These are phyloP conservation scores for Coemansia sp. DNA, from an alignment of 192 early-diverging fungal species.

Conservation along the genomic window DNA sequence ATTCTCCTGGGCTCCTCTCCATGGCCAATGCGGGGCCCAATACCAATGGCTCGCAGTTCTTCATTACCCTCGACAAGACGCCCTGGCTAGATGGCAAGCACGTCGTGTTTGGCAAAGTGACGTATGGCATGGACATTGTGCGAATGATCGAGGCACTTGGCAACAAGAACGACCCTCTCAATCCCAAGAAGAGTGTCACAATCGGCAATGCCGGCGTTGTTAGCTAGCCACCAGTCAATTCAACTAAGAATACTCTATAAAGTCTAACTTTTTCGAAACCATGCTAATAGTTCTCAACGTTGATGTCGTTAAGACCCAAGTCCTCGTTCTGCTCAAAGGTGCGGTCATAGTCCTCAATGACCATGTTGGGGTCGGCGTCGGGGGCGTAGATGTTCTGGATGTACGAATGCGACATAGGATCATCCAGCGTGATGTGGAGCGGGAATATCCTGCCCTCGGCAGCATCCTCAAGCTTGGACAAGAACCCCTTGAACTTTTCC, in stretches of 20 bases:
- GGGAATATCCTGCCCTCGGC: conserved; percentile 56
- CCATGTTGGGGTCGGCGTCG: conserved; percentile 94
- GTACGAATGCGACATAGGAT: conserved; percentile 89
- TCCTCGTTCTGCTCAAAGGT: conserved; percentile 85
- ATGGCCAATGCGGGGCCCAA: conserved; percentile 80
- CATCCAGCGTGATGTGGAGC: conserved; percentile 81
- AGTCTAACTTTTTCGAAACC: not conserved
- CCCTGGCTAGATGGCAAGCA: conserved; percentile 78
- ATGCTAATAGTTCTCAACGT: conserved; percentile 65
- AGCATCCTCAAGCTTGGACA: conserved; percentile 67
- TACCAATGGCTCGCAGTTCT: conserved; percentile 87
- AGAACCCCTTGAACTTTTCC: conserved; percentile 63
- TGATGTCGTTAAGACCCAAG: conserved; percentile 88
- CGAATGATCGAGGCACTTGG: conserved; percentile 68
- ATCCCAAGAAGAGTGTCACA: conserved; percentile 23
- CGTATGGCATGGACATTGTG: conserved; percentile 80
- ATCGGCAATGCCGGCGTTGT: conserved; percentile 30
- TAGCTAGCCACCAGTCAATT: not conserved
- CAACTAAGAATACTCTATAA: not conserved
- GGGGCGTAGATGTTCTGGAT: conserved; percentile 93
- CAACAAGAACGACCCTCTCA: conserved; percentile 24
- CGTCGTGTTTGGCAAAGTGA: conserved; percentile 77
- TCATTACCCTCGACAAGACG: conserved; percentile 71
- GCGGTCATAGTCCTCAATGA: conserved; percentile 77
- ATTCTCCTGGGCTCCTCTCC: conserved; percentile 65